phyloP scores from a whole-genome alignment of 108 stramenopile genomes.

The Chaetoceros tenuissimus region DNA sequence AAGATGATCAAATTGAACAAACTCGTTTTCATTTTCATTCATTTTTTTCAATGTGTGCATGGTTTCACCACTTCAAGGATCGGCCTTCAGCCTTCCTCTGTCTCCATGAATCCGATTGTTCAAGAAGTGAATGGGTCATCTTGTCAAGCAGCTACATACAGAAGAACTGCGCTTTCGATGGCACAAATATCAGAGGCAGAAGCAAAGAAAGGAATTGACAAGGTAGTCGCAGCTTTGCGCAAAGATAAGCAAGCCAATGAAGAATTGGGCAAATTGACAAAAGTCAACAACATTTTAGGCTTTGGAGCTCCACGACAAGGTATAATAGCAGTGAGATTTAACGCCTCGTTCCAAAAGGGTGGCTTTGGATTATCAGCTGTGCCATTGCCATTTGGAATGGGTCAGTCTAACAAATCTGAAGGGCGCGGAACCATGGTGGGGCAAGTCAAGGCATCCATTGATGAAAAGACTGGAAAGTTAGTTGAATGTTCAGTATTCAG shows the following conservation, averaged over 20 bases:
- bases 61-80: too few relatives aligned
- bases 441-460: constrained; percentile 74
- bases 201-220: constrained; percentile 63
- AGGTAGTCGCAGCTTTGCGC: constrained; percentile 60
- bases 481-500: constrained; percentile 63
- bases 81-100: too few relatives aligned
- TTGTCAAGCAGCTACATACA: too few relatives aligned
- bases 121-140: too few relatives aligned
- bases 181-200: constrained; percentile 48
- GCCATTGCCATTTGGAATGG: constrained; percentile 68
- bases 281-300: constrained; percentile 63
- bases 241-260: constrained; percentile 52
- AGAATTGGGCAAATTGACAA: constrained; percentile 61
- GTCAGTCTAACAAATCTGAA: constrained; percentile 54
- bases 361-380: constrained; percentile 49
- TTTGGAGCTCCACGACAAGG: constrained; percentile 52
- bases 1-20: too few relatives aligned
- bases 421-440: constrained; percentile 82
- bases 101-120: too few relatives aligned
- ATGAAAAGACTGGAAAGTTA: constrained; percentile 54
- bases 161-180: constrained; percentile 11
- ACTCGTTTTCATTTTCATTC: too few relatives aligned
- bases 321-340: constrained; percentile 66
- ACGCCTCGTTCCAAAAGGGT: constrained; percentile 66
- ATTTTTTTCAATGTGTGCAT: too few relatives aligned